Evolutionary conservation across 148 eudicot genomes (phyloP), one percentile per base, ranked within the genome.

Genomic region (Tetragonia tetragonoides): DNA sequence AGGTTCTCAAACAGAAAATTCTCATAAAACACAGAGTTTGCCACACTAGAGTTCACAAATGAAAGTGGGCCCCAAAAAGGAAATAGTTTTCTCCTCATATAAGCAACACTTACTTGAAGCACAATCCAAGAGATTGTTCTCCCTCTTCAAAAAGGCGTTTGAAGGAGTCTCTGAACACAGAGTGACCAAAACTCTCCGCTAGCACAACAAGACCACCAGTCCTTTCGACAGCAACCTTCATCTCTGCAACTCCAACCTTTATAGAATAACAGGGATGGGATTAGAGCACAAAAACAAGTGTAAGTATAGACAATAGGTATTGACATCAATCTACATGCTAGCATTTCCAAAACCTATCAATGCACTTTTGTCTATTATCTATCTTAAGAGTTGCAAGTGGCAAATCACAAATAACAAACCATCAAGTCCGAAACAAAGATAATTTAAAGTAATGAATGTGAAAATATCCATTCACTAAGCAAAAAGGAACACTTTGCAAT

Each of bases 201-300:
- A 87, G 79, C 80, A 93, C 97, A 81, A 95, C 97, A 76, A 92
- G 97, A 77, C 99, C 99, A 78, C 99, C 97, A 69, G 97, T 92
- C 86, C 78, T 91, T 82, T 95, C 99, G 78, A 95, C 95, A 80
- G 91, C 94, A 78, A 91, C 90, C 85, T 95, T 95, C 97, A 95
- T 95, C 80, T 95, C 99, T 73, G 97, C 99, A 79, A 95, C 97
- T 77, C 99, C 99, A 78, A 95, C 99, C 99, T 95, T 76, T 72
- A 84, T 1, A 65, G 56, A 42, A n/a, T 12, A 82, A 67, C 41
- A 75, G 9, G 41, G 51, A 74, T 67, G n/a, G 17, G n/a, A 68
- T 74, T 68, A 69, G 18, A 38, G 62, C 15, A 38, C 37, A 21
- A 38, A 17, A 28, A 11, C 17, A 28, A 59, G 9, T 61, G 20